Evolutionary conservation across 1,284 basidiomycete genomes (phyloP), one percentile per base, ranked within the genome.

Genomic region (Leccinum griseonigrum): DNA sequence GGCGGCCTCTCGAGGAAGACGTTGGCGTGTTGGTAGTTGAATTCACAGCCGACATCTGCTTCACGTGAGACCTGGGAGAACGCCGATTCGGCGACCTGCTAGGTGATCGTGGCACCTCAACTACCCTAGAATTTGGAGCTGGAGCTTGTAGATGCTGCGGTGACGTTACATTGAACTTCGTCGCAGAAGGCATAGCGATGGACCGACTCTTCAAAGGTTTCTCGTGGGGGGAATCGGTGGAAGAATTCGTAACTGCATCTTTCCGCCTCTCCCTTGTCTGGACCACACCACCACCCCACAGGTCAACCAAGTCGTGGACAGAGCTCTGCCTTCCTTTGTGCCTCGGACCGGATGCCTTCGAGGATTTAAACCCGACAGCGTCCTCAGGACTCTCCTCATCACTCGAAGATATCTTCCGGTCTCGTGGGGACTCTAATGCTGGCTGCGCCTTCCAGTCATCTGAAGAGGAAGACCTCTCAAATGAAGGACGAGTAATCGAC

Each of bases 291-390:
- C 87, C 88, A 54, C 88, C 87, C 79, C 86, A 91, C 31, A 92
- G 73, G 71, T 89, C 87, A 38, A 92, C 88, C 58, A 92, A 72
- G 68, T 92, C 88, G 69, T 92, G 88, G 28, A 92, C 90, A 8
- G 91, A 92, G 66, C 84, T 86, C 76, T 92, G 89, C 63, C 89
- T 77, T 34, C 82, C 78, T 63, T 75, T 79, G 36, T 71, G 69
- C 40, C 69, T 71, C 51, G 65, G 68, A 51, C 69, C 65, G 0
- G 71, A 60, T 28, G 58, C 18, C 53, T 67, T 70, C 48, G 74
- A 68, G 54, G 60, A 54, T 56, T 62, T 65, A 61, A 75, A 73
- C 26, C 78, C 76, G 48, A 60, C 71, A 38, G 77, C 80, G 58
- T 88, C 85, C 68, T 89, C 87, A 3, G 87, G 87, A 4, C 80